phyloP scores from a whole-genome alignment of 148 eudicot species.

The Camellia granthamiana region DNA sequence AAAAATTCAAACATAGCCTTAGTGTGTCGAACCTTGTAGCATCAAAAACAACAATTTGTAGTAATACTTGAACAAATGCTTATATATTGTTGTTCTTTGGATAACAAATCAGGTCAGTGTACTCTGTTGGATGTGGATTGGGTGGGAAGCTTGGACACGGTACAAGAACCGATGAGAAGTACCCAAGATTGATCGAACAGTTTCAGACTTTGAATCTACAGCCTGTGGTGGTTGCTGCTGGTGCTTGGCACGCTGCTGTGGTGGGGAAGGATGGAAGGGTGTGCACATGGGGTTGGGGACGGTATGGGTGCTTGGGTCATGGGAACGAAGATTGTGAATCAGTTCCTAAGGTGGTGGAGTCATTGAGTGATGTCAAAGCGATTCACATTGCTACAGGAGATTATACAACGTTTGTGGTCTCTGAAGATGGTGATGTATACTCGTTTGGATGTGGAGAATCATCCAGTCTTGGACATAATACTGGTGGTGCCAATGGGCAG shows the following conservation, averaged over 20 bases:
- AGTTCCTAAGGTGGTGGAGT: slow-evolving; percentile 86
- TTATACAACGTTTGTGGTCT: slow-evolving; percentile 87
- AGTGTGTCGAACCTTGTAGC: neutral
- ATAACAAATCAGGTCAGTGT: slow-evolving; percentile 67
- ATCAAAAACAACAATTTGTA: neutral
- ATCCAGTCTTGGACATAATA: slow-evolving; percentile 79
- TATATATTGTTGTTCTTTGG: neutral
- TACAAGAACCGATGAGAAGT: slow-evolving; percentile 62
- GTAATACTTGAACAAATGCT: neutral
- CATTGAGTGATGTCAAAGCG: slow-evolving; percentile 68
- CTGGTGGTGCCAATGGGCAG: slow-evolving; percentile 53
- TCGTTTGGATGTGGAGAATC: slow-evolving; percentile 97
- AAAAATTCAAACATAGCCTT: neutral
- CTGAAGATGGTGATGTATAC: slow-evolving; percentile 73
- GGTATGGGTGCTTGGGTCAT: slow-evolving; percentile 90
- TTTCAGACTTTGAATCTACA: slow-evolving; percentile 68
- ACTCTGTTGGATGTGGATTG: slow-evolving; percentile 95
- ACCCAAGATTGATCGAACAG: slow-evolving; percentile 71
- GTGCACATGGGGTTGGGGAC: slow-evolving; percentile 99
- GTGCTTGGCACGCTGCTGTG: slow-evolving; percentile 97
- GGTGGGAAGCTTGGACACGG: slow-evolving; percentile 99
- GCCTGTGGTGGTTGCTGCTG: slow-evolving; percentile 82
- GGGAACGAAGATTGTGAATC: slow-evolving; percentile 86
- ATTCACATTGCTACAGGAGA: slow-evolving; percentile 92
- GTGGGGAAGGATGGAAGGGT: slow-evolving; percentile 92